These are phyloP conservation scores for Ustilago bromivora DNA, from an alignment of 1,284 basidiomycete species.

Conservation along the genomic window DNA sequence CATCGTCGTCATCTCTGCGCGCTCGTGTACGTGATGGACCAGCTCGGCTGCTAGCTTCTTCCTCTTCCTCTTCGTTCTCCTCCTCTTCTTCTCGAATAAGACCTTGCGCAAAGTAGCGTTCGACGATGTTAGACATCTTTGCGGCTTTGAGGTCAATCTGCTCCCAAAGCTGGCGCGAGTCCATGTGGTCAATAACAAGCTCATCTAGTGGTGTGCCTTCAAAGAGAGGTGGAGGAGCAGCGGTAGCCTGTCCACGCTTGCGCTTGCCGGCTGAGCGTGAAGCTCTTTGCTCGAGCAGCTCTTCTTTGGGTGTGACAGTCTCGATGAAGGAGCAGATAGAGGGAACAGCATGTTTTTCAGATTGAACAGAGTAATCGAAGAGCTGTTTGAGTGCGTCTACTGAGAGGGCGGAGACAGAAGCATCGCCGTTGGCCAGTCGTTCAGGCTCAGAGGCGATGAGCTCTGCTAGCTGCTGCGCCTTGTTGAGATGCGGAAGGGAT, in stretches of 20 bases:
- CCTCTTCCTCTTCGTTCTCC: slow-evolving; percentile 62
- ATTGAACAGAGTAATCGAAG: slow-evolving; percentile 64
- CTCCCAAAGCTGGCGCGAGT: slow-evolving; percentile 89
- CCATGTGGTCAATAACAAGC: slow-evolving; percentile 85
- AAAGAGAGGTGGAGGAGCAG: slow-evolving; percentile 70
- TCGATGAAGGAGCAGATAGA: slow-evolving; percentile 79
- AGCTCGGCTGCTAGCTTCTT: slow-evolving; percentile 23
- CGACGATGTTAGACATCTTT: slow-evolving; percentile 53
- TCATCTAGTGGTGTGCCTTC: slow-evolving; percentile 80
- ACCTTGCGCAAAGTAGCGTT: slow-evolving; percentile 68
- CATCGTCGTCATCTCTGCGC: slow-evolving; percentile 11
- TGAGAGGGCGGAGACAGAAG: slow-evolving; percentile 28
- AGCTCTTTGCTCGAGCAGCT: slow-evolving; percentile 48
- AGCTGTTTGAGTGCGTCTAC: slow-evolving; percentile 43
- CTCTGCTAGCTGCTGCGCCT: slow-evolving; percentile 41
- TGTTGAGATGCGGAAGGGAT: slow-evolving; percentile 24
- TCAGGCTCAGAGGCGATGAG: slow-evolving; percentile 47
- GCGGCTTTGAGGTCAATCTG: slow-evolving; percentile 71
- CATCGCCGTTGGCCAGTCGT: slow-evolving; percentile 34
- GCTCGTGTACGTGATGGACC: slow-evolving; percentile 24
- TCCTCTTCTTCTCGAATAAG: slow-evolving; percentile 44
- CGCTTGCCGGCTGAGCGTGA: slow-evolving; percentile 50
- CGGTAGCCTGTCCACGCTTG: slow-evolving; percentile 54
- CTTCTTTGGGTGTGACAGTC: slow-evolving; percentile 73
- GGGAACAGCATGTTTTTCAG: slow-evolving; percentile 77